phyloP scores from a whole-genome alignment of 495 filamentous ascomycete species.

The Lasiosphaeris hirsuta region DNA sequence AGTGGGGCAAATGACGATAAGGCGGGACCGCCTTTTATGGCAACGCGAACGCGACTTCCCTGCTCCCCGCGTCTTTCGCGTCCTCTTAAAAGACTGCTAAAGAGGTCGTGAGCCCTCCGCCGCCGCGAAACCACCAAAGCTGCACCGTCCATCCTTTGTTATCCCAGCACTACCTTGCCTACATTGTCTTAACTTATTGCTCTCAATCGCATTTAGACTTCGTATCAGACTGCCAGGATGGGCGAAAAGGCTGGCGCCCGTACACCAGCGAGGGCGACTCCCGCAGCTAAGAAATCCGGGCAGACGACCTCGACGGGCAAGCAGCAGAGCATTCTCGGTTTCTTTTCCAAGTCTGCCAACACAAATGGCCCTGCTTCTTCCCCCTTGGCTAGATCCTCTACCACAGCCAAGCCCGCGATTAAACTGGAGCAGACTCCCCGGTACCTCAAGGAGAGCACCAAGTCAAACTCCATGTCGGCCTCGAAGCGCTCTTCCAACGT shows the following conservation, averaged over 20 bases:
- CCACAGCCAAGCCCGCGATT: constrained; percentile 17
- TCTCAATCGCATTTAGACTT: neutral
- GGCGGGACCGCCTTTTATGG: neutral
- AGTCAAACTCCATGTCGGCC: constrained; percentile 39
- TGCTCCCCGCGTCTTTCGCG: constrained; percentile 9
- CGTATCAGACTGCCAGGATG: constrained; percentile 20
- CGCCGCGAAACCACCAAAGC: neutral
- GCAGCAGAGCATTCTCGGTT: constrained; percentile 80
- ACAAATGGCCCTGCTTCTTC: constrained; percentile 32
- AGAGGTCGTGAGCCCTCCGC: constrained; percentile 1
- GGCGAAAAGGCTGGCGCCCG: constrained; percentile 30
- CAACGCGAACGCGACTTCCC: constrained; percentile 10
- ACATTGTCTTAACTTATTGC: neutral
- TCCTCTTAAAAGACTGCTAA: constrained; percentile 5
- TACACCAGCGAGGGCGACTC: constrained; percentile 43
- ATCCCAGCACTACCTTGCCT: neutral
- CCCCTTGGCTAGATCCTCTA: constrained; percentile 14
- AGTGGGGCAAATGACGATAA: neutral
- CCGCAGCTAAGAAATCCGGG: constrained; percentile 37
- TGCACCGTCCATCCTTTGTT: neutral
- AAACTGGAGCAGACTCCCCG: constrained; percentile 28
- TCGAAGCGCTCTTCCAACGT: constrained; percentile 43
- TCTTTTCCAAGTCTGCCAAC: constrained; percentile 67
- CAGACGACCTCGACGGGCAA: constrained; percentile 48
- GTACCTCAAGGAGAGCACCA: constrained; percentile 44